A percentile compares a stretch with the other conserved stretches of the same genome.
Conservation (phyloP, 768 basidiomycete species). For the Pleurotus sapidus region DNA sequence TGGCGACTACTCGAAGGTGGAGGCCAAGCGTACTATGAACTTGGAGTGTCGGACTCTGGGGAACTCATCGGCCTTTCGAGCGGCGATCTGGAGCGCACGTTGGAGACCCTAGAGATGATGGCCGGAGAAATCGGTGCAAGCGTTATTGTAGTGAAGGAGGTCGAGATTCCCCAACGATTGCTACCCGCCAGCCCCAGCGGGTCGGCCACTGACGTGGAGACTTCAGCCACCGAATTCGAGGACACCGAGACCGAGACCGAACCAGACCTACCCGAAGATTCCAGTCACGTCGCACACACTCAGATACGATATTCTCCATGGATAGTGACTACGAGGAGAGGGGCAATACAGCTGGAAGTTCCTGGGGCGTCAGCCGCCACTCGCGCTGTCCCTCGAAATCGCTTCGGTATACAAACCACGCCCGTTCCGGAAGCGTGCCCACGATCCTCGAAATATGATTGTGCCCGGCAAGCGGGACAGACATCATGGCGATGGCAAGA, state of each 20-base stretch:
- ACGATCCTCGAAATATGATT: constrained; percentile 24
- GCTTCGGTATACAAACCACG: constrained; percentile 72
- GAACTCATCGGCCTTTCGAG: constrained; percentile 77
- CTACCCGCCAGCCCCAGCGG: constrained; percentile 25
- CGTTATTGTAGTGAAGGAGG: constrained; percentile 87
- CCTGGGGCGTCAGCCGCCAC: constrained; percentile 14
- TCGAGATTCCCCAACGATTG: constrained; percentile 59
- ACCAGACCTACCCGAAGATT: constrained; percentile 15
- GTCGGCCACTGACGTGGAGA: constrained; percentile 30
- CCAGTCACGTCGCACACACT: constrained; percentile 13
- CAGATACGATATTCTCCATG: constrained; percentile 44
- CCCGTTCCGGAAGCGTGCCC: constrained; percentile 46
- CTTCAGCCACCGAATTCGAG: constrained; percentile 23
- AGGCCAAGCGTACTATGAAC: constrained; percentile 81
- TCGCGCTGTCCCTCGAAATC: constrained; percentile 62
- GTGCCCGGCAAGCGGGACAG: constrained; percentile 5
- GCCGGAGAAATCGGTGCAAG: constrained; percentile 91
- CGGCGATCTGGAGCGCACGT: constrained; percentile 72
- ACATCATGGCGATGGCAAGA: constrained; percentile 33
- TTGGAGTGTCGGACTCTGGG: constrained; percentile 85
- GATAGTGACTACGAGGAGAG: constrained; percentile 37
- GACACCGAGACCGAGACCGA: constrained; percentile 7
- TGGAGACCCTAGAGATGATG: constrained; percentile 92
- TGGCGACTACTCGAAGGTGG: constrained; percentile 90
- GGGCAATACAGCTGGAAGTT: constrained; percentile 25